Evolutionary conservation across 78 protist genomes (phyloP).

Genomic region (Speleostelium caveatum): DNA sequence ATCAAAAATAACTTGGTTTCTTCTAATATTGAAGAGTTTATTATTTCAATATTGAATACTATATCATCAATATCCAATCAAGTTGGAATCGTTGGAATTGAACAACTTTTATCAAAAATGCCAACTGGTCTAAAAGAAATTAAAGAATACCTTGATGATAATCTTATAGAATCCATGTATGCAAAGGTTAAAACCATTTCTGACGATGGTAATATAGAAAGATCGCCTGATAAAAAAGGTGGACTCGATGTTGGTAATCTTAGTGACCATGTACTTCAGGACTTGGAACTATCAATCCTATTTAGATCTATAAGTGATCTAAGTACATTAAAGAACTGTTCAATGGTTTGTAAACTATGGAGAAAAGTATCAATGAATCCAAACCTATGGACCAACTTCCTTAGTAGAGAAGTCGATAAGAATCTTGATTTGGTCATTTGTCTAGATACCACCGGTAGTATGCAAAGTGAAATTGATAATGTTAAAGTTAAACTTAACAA

Average conservation of each 20-base stretch:
- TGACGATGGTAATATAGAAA: neutral
- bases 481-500: slow-evolving; percentile 13
- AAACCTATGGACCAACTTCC: slow-evolving; percentile 42
- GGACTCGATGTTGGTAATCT: neutral
- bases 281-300: slow-evolving; percentile 13
- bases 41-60: too few species aligned
- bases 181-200: neutral
- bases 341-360: slow-evolving; percentile 48
- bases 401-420: neutral
- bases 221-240: neutral
- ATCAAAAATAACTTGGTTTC: too few species aligned
- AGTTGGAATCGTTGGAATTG: too few species aligned
- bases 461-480: slow-evolving; percentile 18
- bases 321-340: slow-evolving; percentile 8
- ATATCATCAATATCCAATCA: too few species aligned
- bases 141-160: too few species aligned
- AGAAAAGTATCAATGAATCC: slow-evolving; percentile 49
- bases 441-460: slow-evolving; percentile 35
- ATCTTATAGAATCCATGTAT: neutral
- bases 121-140: neutral
- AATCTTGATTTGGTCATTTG: slow-evolving; percentile 40
- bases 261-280: neutral
- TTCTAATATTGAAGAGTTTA: neutral
- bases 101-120: neutral
- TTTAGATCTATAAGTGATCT: slow-evolving; percentile 20